phyloP scores from a whole-genome alignment of 768 basidiomycete species.

The Candolleomyces efflorescens region DNA sequence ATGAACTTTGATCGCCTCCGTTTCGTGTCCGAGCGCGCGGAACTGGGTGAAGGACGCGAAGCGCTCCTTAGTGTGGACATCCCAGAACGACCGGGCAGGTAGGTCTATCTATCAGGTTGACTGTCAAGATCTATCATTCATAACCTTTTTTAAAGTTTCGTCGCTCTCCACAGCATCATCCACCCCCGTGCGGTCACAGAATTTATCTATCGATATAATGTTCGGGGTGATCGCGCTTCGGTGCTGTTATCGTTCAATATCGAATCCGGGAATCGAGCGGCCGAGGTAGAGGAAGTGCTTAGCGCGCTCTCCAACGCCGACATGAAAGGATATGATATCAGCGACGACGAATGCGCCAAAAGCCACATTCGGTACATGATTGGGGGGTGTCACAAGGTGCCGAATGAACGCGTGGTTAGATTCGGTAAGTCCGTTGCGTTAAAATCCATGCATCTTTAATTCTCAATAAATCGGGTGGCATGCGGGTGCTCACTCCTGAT shows the following conservation, averaged over 20 bases:
- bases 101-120: conserved; percentile 18
- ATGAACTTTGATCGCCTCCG: conserved; percentile 98
- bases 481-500: neutral
- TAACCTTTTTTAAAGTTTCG: conserved; percentile 53
- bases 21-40: conserved; percentile 98
- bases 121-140: neutral
- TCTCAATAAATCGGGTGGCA: neutral
- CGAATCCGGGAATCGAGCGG: conserved; percentile 49
- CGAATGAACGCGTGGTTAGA: conserved; percentile 84
- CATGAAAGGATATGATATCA: conserved; percentile 87
- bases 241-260: conserved; percentile 91
- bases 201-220: conserved; percentile 89
- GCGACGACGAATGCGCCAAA: conserved; percentile 94
- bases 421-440: conserved; percentile 65
- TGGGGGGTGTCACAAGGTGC: conserved; percentile 74
- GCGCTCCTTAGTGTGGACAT: conserved; percentile 92
- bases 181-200: conserved; percentile 93
- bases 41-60: conserved; percentile 93
- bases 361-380: conserved; percentile 93
- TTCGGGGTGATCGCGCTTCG: conserved; percentile 65
- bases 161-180: conserved; percentile 80
- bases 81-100: conserved; percentile 91
- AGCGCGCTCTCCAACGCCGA: conserved; percentile 55
- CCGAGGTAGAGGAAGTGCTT: conserved; percentile 65
- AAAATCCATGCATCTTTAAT: neutral